These are phyloP conservation scores for Pelomyxa schiedti DNA, from an alignment of 78 protist species.

Conservation along the genomic window DNA sequence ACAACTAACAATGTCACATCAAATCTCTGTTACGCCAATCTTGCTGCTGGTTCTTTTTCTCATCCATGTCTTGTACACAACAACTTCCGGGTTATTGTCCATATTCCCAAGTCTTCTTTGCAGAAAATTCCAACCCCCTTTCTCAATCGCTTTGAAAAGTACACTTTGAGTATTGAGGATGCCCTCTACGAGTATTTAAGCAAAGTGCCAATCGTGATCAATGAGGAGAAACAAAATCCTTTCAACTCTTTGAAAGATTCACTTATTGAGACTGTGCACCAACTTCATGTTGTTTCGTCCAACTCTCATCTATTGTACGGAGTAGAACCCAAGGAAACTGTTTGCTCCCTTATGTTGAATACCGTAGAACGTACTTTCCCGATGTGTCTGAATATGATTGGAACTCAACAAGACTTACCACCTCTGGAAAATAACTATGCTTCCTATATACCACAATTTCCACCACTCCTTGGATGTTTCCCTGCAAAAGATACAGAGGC, in stretches of 20 bases:
- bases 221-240: not conserved
- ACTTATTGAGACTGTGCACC: too few species aligned
- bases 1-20: not conserved
- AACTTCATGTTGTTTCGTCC: too few species aligned
- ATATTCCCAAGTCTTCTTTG: not conserved
- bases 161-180: not conserved
- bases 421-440: not conserved
- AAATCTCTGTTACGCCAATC: not conserved
- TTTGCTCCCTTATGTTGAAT: not conserved
- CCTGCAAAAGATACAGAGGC: not conserved
- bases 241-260: too few species aligned
- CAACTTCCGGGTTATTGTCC: not conserved
- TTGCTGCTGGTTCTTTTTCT: not conserved
- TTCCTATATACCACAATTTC: not conserved
- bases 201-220: not conserved
- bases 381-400: too few species aligned
- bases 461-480: not conserved
- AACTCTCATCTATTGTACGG: not conserved
- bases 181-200: not conserved
- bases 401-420: too few species aligned
- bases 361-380: not conserved
- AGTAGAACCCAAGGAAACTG: not conserved
- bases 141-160: conserved; percentile 6
- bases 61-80: not conserved
- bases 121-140: not conserved